Evolutionary conservation across 1,139 yeast genomes (phyloP).

Genomic region (Geotrichum cucujoidarum): DNA sequence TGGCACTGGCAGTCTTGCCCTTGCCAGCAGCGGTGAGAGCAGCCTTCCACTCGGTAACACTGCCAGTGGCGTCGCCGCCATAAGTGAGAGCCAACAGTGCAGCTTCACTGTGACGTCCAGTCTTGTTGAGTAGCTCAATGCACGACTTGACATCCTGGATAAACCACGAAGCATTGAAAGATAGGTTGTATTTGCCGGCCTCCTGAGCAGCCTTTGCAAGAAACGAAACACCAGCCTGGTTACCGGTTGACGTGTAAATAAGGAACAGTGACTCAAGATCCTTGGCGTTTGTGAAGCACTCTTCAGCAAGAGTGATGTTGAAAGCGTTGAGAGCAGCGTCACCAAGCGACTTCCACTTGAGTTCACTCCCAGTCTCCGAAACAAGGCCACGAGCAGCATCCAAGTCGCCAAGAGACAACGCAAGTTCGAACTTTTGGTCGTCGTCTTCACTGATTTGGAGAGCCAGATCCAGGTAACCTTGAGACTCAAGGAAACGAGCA

Average conservation of each 20-base stretch:
- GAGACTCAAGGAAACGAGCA: slow-evolving; percentile 89
- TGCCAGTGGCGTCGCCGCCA: slow-evolving; percentile 48
- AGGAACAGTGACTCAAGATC: slow-evolving; percentile 81
- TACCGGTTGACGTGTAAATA: slow-evolving; percentile 76
- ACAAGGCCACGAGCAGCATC: slow-evolving; percentile 71
- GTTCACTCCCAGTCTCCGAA: slow-evolving; percentile 44
- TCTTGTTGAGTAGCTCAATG: slow-evolving; percentile 58
- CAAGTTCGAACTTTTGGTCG: slow-evolving; percentile 83
- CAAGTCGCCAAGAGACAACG: slow-evolving; percentile 64
- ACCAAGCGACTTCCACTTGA: slow-evolving; percentile 89
- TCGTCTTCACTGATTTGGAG: slow-evolving; percentile 73
- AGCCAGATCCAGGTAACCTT: slow-evolving; percentile 81
- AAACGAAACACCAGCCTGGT: slow-evolving; percentile 52
- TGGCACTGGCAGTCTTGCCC: slow-evolving; percentile 48
- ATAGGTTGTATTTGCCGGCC: slow-evolving; percentile 78
- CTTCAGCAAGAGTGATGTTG: slow-evolving; percentile 76
- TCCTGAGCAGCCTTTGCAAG: slow-evolving; percentile 58
- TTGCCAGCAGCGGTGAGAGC: slow-evolving; percentile 51
- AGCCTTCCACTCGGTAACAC: slow-evolving; percentile 64
- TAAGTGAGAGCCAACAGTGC: slow-evolving; percentile 75
- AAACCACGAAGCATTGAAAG: slow-evolving; percentile 89
- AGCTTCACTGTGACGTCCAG: slow-evolving; percentile 80
- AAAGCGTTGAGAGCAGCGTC: slow-evolving; percentile 76
- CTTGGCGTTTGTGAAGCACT: slow-evolving; percentile 71
- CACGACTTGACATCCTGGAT: slow-evolving; percentile 66